phyloP scores from a whole-genome alignment of 176 grass and related monocot species.

The Alopecurus myosuroides region DNA sequence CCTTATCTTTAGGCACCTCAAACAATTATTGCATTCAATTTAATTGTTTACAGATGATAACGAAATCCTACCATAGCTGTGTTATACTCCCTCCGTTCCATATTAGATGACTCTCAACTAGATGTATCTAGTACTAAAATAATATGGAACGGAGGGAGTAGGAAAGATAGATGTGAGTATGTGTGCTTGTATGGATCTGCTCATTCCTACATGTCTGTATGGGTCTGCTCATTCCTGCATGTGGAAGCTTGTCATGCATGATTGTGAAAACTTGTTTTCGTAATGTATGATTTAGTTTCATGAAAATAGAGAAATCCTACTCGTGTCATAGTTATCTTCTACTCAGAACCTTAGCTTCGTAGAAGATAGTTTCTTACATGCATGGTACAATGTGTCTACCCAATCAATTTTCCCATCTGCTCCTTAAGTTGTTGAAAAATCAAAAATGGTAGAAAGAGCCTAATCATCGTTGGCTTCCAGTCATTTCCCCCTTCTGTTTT shows the following conservation, averaged over 20 bases:
- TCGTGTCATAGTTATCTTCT: background rate
- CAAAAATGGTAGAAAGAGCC: background rate
- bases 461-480: background rate
- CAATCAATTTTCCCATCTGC: background rate
- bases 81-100: too few species aligned
- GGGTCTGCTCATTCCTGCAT: background rate
- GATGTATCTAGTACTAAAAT: too few species aligned
- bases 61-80: background rate
- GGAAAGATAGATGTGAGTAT: background rate
- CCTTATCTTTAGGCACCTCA: background rate
- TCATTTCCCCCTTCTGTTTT: background rate
- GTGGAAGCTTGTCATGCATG: background rate
- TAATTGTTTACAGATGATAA: constrained; percentile 3
- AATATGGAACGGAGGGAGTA: too few species aligned
- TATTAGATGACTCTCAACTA: too few species aligned
- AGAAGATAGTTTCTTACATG: background rate
- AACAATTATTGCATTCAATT: background rate
- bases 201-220: background rate
- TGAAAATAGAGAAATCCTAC: background rate
- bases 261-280: background rate
- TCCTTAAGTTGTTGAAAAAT: background rate
- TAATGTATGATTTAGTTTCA: background rate
- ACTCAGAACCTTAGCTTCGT: background rate
- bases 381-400: background rate
- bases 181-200: background rate